These are phyloP conservation scores for Myriosclerotinia curreyana DNA, from an alignment of 2,329 filamentous ascomycete species.

Conservation along the genomic window DNA sequence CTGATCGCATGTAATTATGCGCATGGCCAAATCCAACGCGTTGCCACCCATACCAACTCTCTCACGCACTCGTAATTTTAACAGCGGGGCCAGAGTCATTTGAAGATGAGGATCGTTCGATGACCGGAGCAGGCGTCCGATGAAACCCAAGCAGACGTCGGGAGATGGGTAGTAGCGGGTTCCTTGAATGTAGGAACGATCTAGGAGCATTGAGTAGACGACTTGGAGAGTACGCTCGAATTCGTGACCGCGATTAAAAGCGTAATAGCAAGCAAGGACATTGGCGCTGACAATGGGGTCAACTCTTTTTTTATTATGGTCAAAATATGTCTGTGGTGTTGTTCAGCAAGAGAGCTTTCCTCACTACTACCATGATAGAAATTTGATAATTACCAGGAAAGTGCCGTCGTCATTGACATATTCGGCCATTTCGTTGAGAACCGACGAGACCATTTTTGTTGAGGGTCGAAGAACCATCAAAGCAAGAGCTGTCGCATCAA, in stretches of 20 bases:
- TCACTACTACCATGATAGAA: neutral
- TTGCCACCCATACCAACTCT: neutral
- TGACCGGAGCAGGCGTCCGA: neutral
- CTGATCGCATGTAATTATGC: neutral
- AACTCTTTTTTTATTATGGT: neutral
- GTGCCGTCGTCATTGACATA: neutral
- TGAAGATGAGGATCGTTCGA: neutral
- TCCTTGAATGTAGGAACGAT: neutral
- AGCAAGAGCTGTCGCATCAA: constrained; percentile 1
- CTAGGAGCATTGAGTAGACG: neutral
- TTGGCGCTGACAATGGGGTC: neutral
- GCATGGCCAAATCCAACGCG: neutral
- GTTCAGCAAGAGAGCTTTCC: neutral
- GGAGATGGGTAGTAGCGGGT: neutral
- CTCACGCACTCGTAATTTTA: neutral
- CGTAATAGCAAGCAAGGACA: neutral
- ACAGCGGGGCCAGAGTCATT: neutral
- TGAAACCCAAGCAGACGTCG: neutral
- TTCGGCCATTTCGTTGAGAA: neutral
- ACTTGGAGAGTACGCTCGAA: neutral
- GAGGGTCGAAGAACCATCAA: neutral
- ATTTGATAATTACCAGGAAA: neutral
- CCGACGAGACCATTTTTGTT: neutral
- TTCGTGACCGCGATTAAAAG: neutral
- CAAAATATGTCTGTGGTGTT: neutral